Percentiles rank a stretch among this genome's conserved stretches.
Conservation (phyloP, 2,329 filamentous ascomycete species). For the Nigrospora oryzae region DNA sequence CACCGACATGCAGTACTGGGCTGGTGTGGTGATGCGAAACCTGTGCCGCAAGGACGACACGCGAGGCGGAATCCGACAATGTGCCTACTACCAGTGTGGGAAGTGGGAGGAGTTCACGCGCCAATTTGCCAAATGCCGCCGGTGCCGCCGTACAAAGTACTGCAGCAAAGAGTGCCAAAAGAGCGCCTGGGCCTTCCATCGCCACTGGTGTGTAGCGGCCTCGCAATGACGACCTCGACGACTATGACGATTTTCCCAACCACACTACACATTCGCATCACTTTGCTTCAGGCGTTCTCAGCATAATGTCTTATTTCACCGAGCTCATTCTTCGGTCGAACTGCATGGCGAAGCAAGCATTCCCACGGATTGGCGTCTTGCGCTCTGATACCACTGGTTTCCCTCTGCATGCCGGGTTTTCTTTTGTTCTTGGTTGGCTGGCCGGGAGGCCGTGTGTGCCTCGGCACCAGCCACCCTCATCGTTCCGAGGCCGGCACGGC, state of each 20-base stretch:
- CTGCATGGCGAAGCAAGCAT: conserved; percentile 29
- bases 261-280: conserved; percentile 9
- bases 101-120: conserved; percentile 97
- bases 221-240: conserved; percentile 31
- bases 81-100: conserved; percentile 94
- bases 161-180: conserved; percentile 99
- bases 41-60: conserved; percentile 96
- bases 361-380: conserved; percentile 23
- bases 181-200: conserved; percentile 95
- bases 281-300: conserved; percentile 20
- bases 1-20: conserved; percentile 99
- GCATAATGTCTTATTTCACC: conserved; percentile 26
- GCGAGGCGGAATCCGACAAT: conserved; percentile 88
- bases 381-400: conserved; percentile 28
- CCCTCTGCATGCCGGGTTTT: conserved; percentile 23
- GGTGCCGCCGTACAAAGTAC: conserved; percentile 94
- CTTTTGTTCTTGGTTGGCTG: conserved; percentile 13
- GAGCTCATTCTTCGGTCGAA: conserved; percentile 21
- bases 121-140: conserved; percentile 95
- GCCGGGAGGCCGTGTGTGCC: no score
- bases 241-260: conserved; percentile 6
- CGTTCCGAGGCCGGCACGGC: no score
- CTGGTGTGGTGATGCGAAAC: conserved; percentile 97
- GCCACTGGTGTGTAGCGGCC: conserved; percentile 91
- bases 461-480: not conserved